These are phyloP conservation scores for Sanghuangporus weigelae DNA, from an alignment of 1,284 basidiomycete genomes.

Conservation along the genomic window DNA sequence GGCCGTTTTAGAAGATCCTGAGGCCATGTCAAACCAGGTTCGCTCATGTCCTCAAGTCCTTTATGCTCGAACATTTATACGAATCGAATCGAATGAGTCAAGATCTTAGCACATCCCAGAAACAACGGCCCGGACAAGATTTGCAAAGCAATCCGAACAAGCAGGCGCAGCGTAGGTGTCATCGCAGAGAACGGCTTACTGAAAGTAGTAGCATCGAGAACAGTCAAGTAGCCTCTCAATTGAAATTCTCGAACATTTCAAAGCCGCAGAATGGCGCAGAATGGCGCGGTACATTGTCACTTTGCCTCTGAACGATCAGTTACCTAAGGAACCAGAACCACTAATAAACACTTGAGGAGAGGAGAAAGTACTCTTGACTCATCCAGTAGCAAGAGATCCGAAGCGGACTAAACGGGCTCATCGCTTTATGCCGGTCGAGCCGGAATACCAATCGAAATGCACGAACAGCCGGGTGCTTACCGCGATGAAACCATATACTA, in stretches of 20 bases:
- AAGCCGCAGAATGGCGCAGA: neutral
- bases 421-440: no score
- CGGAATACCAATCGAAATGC: no score
- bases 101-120: neutral
- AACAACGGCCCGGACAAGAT: no score
- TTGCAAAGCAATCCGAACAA: neutral
- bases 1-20: neutral
- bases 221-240: neutral
- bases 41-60: neutral
- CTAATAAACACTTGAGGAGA: no score
- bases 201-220: neutral
- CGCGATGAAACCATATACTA: no score
- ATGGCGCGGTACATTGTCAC: neutral
- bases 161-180: neutral
- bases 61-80: neutral
- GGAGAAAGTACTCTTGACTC: no score
- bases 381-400: no score
- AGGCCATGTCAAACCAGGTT: neutral
- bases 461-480: no score
- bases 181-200: neutral
- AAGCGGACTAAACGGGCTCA: no score
- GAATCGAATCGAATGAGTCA: neutral
- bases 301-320: neutral
- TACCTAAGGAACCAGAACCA: neutral
- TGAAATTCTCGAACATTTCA: neutral